Evolutionary conservation across 2,329 filamentous ascomycete species (phyloP).

Genomic region (Aspergillus sp.): DNA sequence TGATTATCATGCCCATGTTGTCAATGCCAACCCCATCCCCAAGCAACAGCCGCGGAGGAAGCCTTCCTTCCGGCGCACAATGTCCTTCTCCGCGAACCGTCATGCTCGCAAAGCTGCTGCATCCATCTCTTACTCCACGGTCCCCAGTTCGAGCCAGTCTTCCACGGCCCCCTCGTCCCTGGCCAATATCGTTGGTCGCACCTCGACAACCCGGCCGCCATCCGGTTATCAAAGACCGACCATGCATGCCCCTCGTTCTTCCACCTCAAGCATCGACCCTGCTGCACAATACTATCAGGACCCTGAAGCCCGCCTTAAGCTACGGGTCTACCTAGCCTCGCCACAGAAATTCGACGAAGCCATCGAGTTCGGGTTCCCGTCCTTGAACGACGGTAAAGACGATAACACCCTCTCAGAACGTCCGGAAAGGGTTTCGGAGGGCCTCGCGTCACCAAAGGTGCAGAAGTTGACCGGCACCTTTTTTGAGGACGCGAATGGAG

Average conservation of each 20-base stretch:
- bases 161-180: slow-evolving; percentile 22
- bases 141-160: slow-evolving; percentile 39
- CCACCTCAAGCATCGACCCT: slow-evolving; percentile 56
- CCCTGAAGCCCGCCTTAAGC: slow-evolving; percentile 76
- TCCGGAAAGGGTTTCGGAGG: slow-evolving; percentile 9
- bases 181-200: slow-evolving; percentile 20
- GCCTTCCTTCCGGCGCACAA: slow-evolving; percentile 61
- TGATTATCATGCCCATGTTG: slow-evolving; percentile 61
- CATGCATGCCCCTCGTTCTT: slow-evolving; percentile 48
- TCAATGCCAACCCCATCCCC: slow-evolving; percentile 36
- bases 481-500: slow-evolving; percentile 42
- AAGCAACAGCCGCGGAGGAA: slow-evolving; percentile 27
- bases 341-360: slow-evolving; percentile 95
- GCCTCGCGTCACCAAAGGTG: slow-evolving; percentile 32
- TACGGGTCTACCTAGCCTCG: slow-evolving; percentile 78
- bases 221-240: slow-evolving; percentile 43
- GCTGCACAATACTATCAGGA: slow-evolving; percentile 80
- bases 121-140: slow-evolving; percentile 36
- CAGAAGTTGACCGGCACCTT: slow-evolving; percentile 46
- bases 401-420: not conserved
- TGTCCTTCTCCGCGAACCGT: slow-evolving; percentile 64
- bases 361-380: slow-evolving; percentile 84
- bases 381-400: slow-evolving; percentile 32
- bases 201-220: slow-evolving; percentile 35
- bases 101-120: slow-evolving; percentile 44